Evolutionary conservation across 768 basidiomycete species (phyloP).

Genomic region (Lentinula raphanica): DNA sequence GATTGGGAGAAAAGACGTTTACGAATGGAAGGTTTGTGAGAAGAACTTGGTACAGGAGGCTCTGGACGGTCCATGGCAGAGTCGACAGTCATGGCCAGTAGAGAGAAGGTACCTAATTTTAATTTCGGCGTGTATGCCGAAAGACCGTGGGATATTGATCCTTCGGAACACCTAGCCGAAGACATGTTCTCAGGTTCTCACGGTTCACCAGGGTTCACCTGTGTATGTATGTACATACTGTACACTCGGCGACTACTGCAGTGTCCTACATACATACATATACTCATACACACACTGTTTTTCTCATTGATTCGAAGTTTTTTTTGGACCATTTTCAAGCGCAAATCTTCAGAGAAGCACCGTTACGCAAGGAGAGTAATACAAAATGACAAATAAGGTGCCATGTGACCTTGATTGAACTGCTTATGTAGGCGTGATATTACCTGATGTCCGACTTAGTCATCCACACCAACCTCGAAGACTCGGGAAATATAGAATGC

Average conservation of each 20-base stretch:
- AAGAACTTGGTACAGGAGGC: constrained; percentile 5
- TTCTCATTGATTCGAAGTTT: too few relatives aligned
- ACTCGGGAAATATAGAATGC: not conserved
- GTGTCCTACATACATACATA: too few relatives aligned
- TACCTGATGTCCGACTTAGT: not conserved
- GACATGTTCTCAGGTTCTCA: not conserved
- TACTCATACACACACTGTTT: too few relatives aligned
- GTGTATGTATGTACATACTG: too few relatives aligned
- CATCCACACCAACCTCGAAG: not conserved
- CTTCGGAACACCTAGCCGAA: not conserved
- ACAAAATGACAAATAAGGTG: not conserved
- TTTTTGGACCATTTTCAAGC: too few relatives aligned
- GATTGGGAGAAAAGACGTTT: constrained; percentile 27
- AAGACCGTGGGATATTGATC: not conserved
- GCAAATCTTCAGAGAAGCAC: too few relatives aligned
- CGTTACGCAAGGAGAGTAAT: not conserved
- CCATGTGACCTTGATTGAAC: not conserved
- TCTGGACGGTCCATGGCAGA: constrained; percentile 8
- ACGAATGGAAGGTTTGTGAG: constrained; percentile 25
- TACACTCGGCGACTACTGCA: too few relatives aligned
- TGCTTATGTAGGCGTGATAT: not conserved
- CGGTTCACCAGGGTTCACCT: too few relatives aligned
- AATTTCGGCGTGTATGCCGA: not conserved
- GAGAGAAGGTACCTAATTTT: not conserved
- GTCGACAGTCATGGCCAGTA: not conserved